Conservation (phyloP, 495 filamentous ascomycete species). For the Lindgomyces ingoldianus region DNA sequence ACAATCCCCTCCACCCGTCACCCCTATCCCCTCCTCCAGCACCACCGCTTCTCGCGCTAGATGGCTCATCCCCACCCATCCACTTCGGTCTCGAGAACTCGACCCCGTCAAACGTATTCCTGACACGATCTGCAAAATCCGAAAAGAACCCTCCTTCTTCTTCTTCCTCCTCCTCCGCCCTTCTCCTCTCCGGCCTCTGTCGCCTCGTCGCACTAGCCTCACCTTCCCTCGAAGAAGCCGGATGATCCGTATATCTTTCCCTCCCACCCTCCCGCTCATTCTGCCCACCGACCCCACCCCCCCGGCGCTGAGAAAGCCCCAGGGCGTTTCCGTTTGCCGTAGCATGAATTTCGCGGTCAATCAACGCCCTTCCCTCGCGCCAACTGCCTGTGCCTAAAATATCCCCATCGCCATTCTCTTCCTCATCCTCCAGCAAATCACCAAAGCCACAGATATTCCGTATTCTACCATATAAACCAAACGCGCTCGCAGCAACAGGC, state of each 20-base stretch:
- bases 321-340: conserved; percentile 47
- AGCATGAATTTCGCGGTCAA: conserved; percentile 82
- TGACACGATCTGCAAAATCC: conserved; percentile 78
- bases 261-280: too few relatives aligned
- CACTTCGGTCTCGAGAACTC: conserved; percentile 86
- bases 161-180: conserved; percentile 46
- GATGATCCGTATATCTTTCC: conserved; percentile 30
- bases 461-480: conserved; percentile 83
- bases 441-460: conserved; percentile 77
- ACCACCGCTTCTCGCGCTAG: conserved; percentile 41
- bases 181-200: conserved; percentile 1
- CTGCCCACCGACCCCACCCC: conserved; percentile 20
- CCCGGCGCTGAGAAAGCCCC: conserved; percentile 37
- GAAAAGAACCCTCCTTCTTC: conserved; percentile 77
- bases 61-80: conserved; percentile 65
- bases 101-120: conserved; percentile 85
- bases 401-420: conserved; percentile 63
- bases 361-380: conserved; percentile 91
- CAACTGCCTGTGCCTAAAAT: conserved; percentile 79
- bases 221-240: not conserved
- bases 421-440: conserved; percentile 61
- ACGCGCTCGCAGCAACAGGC: conserved; percentile 77
- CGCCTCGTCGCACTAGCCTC: not conserved
- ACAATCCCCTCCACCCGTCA: conserved; percentile 50
- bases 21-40: conserved; percentile 43